These are phyloP conservation scores for Yamadazyma diddensiae DNA, from an alignment of 1,139 yeast species.

Conservation along the genomic window DNA sequence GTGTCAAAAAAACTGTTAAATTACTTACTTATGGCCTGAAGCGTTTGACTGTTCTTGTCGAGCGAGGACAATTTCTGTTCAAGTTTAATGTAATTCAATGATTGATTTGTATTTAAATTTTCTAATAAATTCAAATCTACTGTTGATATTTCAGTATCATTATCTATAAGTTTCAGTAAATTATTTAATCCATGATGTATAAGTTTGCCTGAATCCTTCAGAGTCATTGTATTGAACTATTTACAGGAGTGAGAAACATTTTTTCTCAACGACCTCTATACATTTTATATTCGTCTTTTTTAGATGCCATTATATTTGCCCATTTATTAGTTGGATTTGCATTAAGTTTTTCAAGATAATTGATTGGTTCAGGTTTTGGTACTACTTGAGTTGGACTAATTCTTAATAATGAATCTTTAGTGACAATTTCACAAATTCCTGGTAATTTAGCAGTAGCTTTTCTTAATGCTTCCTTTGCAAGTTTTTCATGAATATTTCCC, in stretches of 20 bases:
- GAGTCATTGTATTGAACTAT: slow-evolving; percentile 13
- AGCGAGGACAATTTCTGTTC: slow-evolving; percentile 45
- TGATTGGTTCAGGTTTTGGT: slow-evolving; percentile 44
- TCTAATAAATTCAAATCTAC: slow-evolving; percentile 52
- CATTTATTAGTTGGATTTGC: slow-evolving; percentile 66
- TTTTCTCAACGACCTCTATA: slow-evolving; percentile 51
- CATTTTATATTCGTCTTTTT: slow-evolving; percentile 49
- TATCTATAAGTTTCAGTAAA: slow-evolving; percentile 38
- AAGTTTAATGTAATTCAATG: slow-evolving; percentile 53
- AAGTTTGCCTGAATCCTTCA: slow-evolving; percentile 31
- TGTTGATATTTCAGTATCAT: slow-evolving; percentile 53
- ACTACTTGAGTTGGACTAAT: slow-evolving; percentile 58
- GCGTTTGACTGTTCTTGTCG: slow-evolving; percentile 29
- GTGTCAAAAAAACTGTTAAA: neutral
- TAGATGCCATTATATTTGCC: slow-evolving; percentile 46
- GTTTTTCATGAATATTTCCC: slow-evolving; percentile 80
- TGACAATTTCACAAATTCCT: slow-evolving; percentile 84
- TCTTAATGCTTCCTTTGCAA: slow-evolving; percentile 88
- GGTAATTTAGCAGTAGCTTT: slow-evolving; percentile 93
- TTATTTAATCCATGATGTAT: slow-evolving; percentile 29
- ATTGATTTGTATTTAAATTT: slow-evolving; percentile 56
- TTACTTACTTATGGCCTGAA: slow-evolving; percentile 32
- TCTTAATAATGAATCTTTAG: slow-evolving; percentile 63
- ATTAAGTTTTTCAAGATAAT: slow-evolving; percentile 55
- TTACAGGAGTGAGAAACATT: slow-evolving; percentile 5